Conservation (phyloP, 2,329 filamentous ascomycete species). For the Tolypocladium guangdongense region DNA sequence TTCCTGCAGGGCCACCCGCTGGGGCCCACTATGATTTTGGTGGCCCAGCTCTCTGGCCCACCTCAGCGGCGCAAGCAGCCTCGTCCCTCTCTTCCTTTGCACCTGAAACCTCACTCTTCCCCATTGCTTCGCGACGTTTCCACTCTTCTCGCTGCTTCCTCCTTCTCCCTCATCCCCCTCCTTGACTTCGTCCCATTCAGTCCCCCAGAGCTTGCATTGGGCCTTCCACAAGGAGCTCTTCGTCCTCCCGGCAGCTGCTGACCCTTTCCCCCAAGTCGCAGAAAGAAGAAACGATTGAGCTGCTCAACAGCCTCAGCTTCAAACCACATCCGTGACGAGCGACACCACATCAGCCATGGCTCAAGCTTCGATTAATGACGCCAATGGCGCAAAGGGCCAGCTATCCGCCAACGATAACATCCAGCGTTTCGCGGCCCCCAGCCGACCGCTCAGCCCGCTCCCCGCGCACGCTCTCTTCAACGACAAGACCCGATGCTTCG, state of each 20-base stretch:
- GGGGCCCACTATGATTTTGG: slow-evolving; percentile 13
- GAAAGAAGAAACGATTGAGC: not conserved
- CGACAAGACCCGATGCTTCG: slow-evolving; percentile 99
- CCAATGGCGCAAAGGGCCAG: slow-evolving; percentile 39
- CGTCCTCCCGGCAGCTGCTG: slow-evolving; percentile 7
- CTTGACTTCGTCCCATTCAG: slow-evolving; percentile 4
- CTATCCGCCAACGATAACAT: slow-evolving; percentile 96
- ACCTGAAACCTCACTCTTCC: slow-evolving; percentile 16
- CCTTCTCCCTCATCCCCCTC: slow-evolving; percentile 4
- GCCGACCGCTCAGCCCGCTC: slow-evolving; percentile 80
- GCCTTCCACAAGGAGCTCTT: slow-evolving; percentile 1
- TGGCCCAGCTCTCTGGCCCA: slow-evolving; percentile 2
- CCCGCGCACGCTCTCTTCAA: slow-evolving; percentile 90
- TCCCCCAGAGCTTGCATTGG: not conserved
- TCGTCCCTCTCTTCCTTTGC: slow-evolving; percentile 4
- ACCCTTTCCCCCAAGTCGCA: slow-evolving; percentile 13
- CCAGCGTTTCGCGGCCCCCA: slow-evolving; percentile 86
- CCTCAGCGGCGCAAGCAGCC: not conserved
- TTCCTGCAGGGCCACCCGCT: slow-evolving; percentile 3
- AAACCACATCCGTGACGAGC: slow-evolving; percentile 3
- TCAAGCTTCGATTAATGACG: slow-evolving; percentile 34
- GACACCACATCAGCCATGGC: slow-evolving; percentile 33
- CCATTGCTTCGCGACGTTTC: slow-evolving; percentile 3
- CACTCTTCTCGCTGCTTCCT: slow-evolving; percentile 4
- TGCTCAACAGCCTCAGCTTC: slow-evolving; percentile 1